These are phyloP conservation scores for Mortierella sp. DNA, from an alignment of 371 early-diverging fungal species.

Conservation along the genomic window DNA sequence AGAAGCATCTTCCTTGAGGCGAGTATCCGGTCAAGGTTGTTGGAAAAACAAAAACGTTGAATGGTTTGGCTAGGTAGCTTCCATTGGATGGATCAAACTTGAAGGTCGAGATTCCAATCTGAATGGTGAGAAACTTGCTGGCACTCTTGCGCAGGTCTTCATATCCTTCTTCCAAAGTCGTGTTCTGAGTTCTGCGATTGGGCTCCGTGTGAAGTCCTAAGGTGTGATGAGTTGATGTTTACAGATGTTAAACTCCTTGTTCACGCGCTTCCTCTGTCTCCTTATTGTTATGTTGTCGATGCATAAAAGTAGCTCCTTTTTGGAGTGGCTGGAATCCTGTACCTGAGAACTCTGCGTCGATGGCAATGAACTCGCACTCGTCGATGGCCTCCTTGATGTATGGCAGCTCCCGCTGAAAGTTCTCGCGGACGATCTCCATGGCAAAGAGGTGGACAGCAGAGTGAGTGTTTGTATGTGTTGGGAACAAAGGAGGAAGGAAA, in stretches of 20 bases:
- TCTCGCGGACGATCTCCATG: constrained; percentile 76
- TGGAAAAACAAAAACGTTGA: constrained; percentile 93
- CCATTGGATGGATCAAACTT: constrained; percentile 70
- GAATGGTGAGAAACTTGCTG: constrained; percentile 61
- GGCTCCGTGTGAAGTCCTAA: constrained; percentile 49
- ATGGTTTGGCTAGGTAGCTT: constrained; percentile 83
- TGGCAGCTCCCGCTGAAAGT: constrained; percentile 71
- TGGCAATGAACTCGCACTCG: constrained; percentile 82
- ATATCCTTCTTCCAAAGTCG: constrained; percentile 48
- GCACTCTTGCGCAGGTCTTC: constrained; percentile 50
- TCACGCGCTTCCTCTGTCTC: not conserved
- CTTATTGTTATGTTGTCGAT: not conserved
- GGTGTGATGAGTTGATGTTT: not conserved
- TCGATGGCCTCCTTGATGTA: constrained; percentile 75
- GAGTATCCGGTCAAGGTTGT: constrained; percentile 69
- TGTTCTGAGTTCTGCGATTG: constrained; percentile 29
- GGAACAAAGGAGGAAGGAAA: not conserved
- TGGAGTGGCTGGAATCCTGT: not conserved
- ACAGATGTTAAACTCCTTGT: not conserved
- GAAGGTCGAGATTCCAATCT: constrained; percentile 89
- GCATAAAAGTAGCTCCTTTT: not conserved
- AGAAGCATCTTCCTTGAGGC: constrained; percentile 75
- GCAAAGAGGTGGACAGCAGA: not conserved
- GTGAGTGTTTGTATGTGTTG: not conserved
- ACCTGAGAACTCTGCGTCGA: constrained; percentile 92